Base-by-base conservation (phyloP, 148 eudicot species). In the Cornus controversa region DNA sequence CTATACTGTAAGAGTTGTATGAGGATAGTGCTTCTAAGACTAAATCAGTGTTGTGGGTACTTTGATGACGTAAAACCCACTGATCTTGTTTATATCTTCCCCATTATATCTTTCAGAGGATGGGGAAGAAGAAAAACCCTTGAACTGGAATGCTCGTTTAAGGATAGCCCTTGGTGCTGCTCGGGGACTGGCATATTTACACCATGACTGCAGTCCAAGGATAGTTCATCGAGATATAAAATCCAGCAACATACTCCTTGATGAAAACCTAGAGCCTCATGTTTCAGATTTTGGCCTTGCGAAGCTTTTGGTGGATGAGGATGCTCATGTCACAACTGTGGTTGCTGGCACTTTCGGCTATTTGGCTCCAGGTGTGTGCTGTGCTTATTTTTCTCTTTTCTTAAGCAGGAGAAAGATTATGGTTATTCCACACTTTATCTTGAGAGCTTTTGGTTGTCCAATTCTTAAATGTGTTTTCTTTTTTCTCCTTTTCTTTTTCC, bases 271-370 rank as follows among this genome's bases (percentile, higher is more conserved):
- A 57, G 97, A 91, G 82, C 94, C 99, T 67, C 97, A 58, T 81
- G 99, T 95, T 34, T 88, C 99, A 40, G 99, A 95, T 77, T 95
- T 93, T 84, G 99, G 99, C 37, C 98, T 95, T 70, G 99, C 98
- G 24, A 95, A 95, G 82, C 94, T 95, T 78, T 81, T 95, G 75
- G 95, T 91, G 45, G 99, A 95, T 54, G 98, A 95, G 86, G 98
- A 93, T 70, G 91, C 97, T 69, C 97, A 95, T 85, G 91, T 95
- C 65, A 95, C 99, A 8, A 95, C 99, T 16, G 97, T 95, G 73
- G 98, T 95, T 77, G 99, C 99, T 66, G 99, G 99, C 66, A 95
- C 99, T 79, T 95, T 95, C 77, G 99, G 99, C 69, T 95, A 95
- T 81, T 83, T 95, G 81, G 99, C 99, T 72, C 98, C 99, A 80